Conservation (phyloP, 2,329 filamentous ascomycete genomes). For the Aspergillus neotritici region DNA sequence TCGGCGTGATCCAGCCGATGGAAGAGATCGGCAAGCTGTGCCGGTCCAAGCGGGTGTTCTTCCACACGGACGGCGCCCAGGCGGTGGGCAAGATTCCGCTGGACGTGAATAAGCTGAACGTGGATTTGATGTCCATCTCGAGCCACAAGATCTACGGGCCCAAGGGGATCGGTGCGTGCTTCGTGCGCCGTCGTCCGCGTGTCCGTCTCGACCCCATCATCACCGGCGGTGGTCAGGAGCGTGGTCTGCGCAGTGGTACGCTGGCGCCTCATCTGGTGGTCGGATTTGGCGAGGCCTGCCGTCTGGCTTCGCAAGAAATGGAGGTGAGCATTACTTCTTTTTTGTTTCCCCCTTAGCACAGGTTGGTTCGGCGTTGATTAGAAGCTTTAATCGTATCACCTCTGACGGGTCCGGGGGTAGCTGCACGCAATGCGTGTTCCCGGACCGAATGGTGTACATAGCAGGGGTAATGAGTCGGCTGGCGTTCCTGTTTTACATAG, state of each 20-base stretch:
- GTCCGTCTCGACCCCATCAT: slow-evolving; percentile 95
- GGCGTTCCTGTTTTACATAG: slow-evolving; percentile 28
- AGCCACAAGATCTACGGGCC: slow-evolving; percentile 98
- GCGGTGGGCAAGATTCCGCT: slow-evolving; percentile 98
- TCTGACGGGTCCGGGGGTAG: slow-evolving; percentile 61
- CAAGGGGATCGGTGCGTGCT: slow-evolving; percentile 95
- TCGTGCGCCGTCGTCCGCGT: slow-evolving; percentile 82
- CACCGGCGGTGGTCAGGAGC: slow-evolving; percentile 90
- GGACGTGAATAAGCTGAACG: slow-evolving; percentile 95
- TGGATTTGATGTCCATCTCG: slow-evolving; percentile 98
- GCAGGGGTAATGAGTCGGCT: slow-evolving; percentile 59
- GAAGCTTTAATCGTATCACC: slow-evolving; percentile 72
- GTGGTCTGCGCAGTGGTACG: slow-evolving; percentile 89
- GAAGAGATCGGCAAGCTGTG: slow-evolving; percentile 91
- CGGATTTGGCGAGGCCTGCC: slow-evolving; percentile 92
- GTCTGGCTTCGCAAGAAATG: slow-evolving; percentile 86
- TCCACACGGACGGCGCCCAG: slow-evolving; percentile 95
- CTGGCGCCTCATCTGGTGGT: slow-evolving; percentile 82
- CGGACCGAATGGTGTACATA: slow-evolving; percentile 54
- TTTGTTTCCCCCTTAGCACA: slow-evolving; percentile 2
- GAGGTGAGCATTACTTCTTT: slow-evolving; percentile 56
- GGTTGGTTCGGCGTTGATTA: slow-evolving; percentile 59
- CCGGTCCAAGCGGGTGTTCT: slow-evolving; percentile 87
- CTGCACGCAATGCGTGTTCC: slow-evolving; percentile 31
- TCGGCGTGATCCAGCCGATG: slow-evolving; percentile 95